These are phyloP conservation scores for Bromus sterilis DNA, from an alignment of 176 grass and related monocot genomes.

Conservation along the genomic window DNA sequence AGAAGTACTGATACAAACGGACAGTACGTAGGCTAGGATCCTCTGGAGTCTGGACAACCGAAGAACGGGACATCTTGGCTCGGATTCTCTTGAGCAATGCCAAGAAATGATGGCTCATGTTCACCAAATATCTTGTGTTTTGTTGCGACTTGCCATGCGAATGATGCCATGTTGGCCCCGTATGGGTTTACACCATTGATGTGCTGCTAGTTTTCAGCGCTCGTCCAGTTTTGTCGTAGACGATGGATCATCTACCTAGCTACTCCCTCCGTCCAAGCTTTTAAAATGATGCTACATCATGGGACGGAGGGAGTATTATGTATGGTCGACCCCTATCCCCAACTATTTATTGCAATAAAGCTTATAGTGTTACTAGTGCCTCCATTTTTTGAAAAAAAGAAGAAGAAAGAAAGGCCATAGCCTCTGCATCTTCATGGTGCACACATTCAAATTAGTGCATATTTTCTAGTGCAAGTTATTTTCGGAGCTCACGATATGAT, in stretches of 20 bases:
- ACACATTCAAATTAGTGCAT: too few species aligned
- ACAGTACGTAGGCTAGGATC: background rate
- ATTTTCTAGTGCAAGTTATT: background rate
- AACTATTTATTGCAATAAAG: too few species aligned
- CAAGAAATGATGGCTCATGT: background rate
- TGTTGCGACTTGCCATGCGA: background rate
- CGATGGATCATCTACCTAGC: background rate
- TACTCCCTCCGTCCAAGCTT: too few species aligned
- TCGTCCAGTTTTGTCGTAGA: background rate
- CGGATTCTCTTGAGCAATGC: background rate
- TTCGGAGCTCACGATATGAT: background rate
- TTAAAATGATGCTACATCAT: too few species aligned
- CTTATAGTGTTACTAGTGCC: too few species aligned
- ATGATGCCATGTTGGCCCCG: background rate
- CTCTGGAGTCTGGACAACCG: background rate
- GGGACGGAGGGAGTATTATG: too few species aligned
- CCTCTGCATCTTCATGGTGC: too few species aligned
- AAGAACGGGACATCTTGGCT: background rate
- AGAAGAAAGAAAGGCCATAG: too few species aligned
- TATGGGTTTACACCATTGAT: background rate
- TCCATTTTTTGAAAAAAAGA: too few species aligned
- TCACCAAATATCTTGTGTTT: background rate
- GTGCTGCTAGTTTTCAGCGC: background rate
- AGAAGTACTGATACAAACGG: too few species aligned
- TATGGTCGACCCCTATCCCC: too few species aligned